A percentile compares a stretch with the other conserved stretches of the same genome.
Conservation (phyloP, 2,329 filamentous ascomycete species). For the Escovopsis sp. region DNA sequence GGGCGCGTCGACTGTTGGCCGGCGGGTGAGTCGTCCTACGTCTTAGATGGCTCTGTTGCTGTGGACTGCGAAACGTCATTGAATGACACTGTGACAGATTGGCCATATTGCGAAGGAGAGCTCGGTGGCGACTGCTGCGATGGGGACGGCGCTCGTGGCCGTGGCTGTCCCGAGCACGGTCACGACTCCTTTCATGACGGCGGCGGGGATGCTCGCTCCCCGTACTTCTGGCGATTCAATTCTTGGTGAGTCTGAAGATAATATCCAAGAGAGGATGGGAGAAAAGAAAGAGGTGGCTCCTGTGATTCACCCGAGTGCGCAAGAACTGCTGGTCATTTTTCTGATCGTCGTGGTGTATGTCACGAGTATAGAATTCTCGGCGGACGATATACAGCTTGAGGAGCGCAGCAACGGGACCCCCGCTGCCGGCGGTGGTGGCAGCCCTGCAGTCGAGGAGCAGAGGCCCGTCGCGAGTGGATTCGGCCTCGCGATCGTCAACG, state of each 20-base stretch:
- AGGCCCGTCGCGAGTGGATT: not conserved
- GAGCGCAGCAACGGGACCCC: too few species aligned
- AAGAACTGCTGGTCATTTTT: too few species aligned
- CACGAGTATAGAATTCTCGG: too few species aligned
- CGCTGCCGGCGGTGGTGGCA: not conserved
- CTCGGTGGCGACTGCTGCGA: not conserved
- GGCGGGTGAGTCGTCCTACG: not conserved
- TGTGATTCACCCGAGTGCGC: too few species aligned
- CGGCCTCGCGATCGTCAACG: not conserved
- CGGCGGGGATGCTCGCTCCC: not conserved
- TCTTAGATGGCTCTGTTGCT: too few species aligned
- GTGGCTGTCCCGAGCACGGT: not conserved
- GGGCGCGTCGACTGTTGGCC: not conserved
- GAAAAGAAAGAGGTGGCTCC: too few species aligned
- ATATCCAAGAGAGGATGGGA: too few species aligned
- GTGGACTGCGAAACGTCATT: too few species aligned
- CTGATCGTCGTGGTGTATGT: too few species aligned
- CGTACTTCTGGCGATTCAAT: not conserved
- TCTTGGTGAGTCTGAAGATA: not conserved
- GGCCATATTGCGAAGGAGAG: not conserved
- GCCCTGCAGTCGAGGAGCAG: not conserved
- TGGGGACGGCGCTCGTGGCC: not conserved
- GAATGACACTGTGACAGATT: not conserved
- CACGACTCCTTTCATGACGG: not conserved
- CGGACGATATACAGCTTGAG: too few species aligned